Conservation (phyloP, 2,329 filamentous ascomycete species). For the Scleromitrula shiraiana region DNA sequence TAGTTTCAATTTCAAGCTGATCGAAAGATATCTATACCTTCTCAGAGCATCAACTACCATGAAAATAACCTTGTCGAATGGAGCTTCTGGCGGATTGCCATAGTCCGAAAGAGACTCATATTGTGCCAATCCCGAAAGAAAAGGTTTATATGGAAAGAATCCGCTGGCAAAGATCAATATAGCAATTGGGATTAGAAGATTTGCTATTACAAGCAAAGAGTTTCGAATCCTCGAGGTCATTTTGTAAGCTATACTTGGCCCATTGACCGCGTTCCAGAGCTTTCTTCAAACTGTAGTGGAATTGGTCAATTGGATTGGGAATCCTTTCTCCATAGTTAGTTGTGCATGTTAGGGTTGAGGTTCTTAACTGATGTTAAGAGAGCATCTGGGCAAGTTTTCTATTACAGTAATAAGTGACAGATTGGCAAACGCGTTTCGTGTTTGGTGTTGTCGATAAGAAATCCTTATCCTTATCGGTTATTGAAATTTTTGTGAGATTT, state of each 20-base stretch:
- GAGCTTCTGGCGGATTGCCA: slow-evolving; percentile 51
- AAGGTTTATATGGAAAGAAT: slow-evolving; percentile 97
- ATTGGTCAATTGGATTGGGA: too few species aligned
- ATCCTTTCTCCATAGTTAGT: too few species aligned
- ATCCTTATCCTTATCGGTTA: slow-evolving; percentile 10
- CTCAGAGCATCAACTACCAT: slow-evolving; percentile 96
- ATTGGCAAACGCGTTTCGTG: slow-evolving; percentile 6
- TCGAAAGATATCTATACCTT: slow-evolving; percentile 48
- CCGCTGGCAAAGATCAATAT: slow-evolving; percentile 74
- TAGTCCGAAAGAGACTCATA: slow-evolving; percentile 51
- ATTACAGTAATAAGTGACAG: slow-evolving; percentile 4
- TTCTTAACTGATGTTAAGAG: too few species aligned
- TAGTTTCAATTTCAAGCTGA: slow-evolving; percentile 12
- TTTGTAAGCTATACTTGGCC: slow-evolving; percentile 2
- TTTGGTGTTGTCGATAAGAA: slow-evolving; percentile 11
- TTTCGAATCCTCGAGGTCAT: slow-evolving; percentile 22
- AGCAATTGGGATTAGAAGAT: slow-evolving; percentile 68
- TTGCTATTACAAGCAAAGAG: slow-evolving; percentile 53
- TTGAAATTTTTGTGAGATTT: not conserved
- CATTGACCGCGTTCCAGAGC: slow-evolving; percentile 3
- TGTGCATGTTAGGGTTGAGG: too few species aligned
- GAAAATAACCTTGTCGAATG: slow-evolving; percentile 86
- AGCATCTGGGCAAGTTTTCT: too few species aligned
- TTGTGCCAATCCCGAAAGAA: slow-evolving; percentile 74
- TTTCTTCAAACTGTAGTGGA: too few species aligned